Evolutionary conservation across 495 filamentous ascomycete species (phyloP).

Genomic region (Mytilinidion resinicola): DNA sequence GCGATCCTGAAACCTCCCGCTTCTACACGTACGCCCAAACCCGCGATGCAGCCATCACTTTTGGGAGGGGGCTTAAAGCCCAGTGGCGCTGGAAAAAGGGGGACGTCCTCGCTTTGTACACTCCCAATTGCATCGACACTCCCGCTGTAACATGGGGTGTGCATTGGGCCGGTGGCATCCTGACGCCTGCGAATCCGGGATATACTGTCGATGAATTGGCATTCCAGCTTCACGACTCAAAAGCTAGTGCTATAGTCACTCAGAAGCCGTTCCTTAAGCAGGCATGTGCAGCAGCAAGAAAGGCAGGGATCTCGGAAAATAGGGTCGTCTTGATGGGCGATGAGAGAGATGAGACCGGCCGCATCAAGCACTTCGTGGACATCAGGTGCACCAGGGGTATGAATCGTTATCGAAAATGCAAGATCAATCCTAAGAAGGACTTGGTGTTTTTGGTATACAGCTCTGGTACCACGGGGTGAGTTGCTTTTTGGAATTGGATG

Average conservation of each 20-base stretch:
- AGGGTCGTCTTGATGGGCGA: constrained; percentile 76
- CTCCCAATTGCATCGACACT: constrained; percentile 39
- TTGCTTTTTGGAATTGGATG: too few relatives aligned
- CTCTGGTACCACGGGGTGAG: constrained; percentile 71
- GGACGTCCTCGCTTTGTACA: constrained; percentile 41
- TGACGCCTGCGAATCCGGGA: constrained; percentile 78
- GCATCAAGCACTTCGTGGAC: constrained; percentile 69
- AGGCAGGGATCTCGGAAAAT: constrained; percentile 57
- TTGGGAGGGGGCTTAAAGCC: constrained; percentile 70
- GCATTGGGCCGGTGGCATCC: constrained; percentile 74
- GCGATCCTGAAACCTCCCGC: constrained; percentile 65
- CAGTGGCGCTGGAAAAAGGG: constrained; percentile 73
- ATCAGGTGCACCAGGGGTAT: constrained; percentile 55
- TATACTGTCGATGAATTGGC: constrained; percentile 86
- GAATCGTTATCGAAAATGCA: constrained; percentile 41
- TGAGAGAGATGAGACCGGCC: constrained; percentile 50
- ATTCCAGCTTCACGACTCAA: constrained; percentile 77
- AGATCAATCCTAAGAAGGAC: constrained; percentile 51
- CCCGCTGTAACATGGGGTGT: constrained; percentile 61
- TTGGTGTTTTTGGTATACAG: constrained; percentile 70
- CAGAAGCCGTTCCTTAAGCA: constrained; percentile 55
- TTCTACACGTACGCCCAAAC: constrained; percentile 68
- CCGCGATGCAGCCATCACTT: constrained; percentile 59
- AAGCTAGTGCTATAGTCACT: constrained; percentile 71
- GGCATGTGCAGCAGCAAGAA: constrained; percentile 59